Evolutionary conservation across 148 eudicot genomes (phyloP).

Genomic region (Dianthus caryophyllus): DNA sequence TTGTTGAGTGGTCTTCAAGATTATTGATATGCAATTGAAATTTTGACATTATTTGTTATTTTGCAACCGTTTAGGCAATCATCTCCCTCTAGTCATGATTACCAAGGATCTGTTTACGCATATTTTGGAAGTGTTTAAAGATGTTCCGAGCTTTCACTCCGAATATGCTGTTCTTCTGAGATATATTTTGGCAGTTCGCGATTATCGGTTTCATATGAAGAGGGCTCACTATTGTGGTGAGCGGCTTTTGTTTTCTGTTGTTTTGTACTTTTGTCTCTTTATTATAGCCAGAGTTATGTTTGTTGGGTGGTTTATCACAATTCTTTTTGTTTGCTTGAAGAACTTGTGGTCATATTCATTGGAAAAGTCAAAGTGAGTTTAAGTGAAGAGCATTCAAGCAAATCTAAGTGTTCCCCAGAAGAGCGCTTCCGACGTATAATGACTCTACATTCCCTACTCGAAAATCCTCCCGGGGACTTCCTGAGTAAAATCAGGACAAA

Average conservation of each 20-base stretch:
- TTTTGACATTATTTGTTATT: neutral
- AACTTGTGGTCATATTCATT: constrained; percentile 61
- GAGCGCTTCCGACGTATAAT: constrained; percentile 61
- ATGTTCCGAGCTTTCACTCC: constrained; percentile 78
- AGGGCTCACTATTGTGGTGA: constrained; percentile 75
- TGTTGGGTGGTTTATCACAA: neutral
- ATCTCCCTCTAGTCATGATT: constrained; percentile 56
- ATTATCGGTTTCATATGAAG: constrained; percentile 73
- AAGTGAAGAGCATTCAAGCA: constrained; percentile 35
- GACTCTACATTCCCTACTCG: constrained; percentile 79
- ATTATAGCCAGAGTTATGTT: neutral
- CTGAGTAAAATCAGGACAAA: constrained; percentile 63
- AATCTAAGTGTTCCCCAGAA: constrained; percentile 50
- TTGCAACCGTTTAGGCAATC: constrained; percentile 39
- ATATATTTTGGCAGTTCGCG: constrained; percentile 56
- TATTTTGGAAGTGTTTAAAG: constrained; percentile 68
- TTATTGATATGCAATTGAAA: neutral
- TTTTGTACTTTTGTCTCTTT: neutral
- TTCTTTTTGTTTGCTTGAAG: constrained; percentile 32
- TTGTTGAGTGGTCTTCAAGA: neutral
- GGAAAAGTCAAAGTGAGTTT: constrained; percentile 68
- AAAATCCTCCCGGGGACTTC: constrained; percentile 96
- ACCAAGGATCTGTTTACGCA: constrained; percentile 72
- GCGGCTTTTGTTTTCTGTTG: constrained; percentile 20
- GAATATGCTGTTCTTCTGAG: constrained; percentile 81